Base-by-base conservation (phyloP, 176 grass and related monocot species). In the Oropetium thomaeum region DNA sequence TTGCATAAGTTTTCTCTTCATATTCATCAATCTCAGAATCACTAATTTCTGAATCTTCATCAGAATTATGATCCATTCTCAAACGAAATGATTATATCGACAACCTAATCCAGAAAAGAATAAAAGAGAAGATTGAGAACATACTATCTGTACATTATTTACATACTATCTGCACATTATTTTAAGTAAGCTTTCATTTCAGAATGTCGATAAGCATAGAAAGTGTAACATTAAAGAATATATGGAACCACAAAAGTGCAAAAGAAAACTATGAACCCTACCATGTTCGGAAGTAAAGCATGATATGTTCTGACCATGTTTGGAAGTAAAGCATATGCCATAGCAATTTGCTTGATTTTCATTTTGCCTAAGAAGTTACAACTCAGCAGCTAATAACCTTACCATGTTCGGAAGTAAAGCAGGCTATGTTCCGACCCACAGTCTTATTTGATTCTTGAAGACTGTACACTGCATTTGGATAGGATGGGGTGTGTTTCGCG, bases 21-120 rank as follows among this genome's bases (percentile, higher is more conserved):
- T 86, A 90, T 47, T 97, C 85, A 29, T 92, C 74, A 31, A 97
- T 88, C 58, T 97, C 93, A 49, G 93, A 88, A 27, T 97, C 90
- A 69, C 87, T 90, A 7, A 92, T 83, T 33, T 92, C 89, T 67
- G 85, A 82, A 68, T 82, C 87, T 31, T 84, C 79, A 3, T 81
- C 84, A 67, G 81, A 84, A 83, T 41, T 78, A 65, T 69, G 59
- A 63, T 77, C 87, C 90, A 97, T 97, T 77, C 67, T 67, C 68
- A 69, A 71, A 47, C 28, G 35, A 33, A 16, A n/a, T 20, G 29
- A 27, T 42, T 44, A 61, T 45, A 25, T 14, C 35, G 29, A 5
- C 27, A 35, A 48, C 58, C 57, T 76, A 62, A 48, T 20, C 39
- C 39, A 75, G 55, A 7, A 45, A 47, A 47, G 31, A 62, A 2